phyloP scores from a whole-genome alignment of 768 basidiomycete species.

The Leccinum sublutescens region DNA sequence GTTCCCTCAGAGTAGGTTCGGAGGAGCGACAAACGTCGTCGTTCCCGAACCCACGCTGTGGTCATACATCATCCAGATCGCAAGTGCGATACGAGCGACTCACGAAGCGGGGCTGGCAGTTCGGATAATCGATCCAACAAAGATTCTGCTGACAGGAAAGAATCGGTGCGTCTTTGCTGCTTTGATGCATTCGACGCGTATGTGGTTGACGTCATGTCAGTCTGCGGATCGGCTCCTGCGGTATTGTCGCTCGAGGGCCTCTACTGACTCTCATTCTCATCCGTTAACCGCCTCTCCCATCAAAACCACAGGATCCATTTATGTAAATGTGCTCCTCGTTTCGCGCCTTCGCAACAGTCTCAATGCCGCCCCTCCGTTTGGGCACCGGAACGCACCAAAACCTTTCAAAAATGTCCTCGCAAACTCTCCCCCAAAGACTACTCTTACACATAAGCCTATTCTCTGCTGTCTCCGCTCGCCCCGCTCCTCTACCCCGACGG shows the following conservation, averaged over 20 bases:
- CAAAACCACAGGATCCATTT: no score
- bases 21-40: constrained; percentile 23
- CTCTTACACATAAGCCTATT: no score
- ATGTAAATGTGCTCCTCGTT: no score
- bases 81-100: constrained; percentile 79
- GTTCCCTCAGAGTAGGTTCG: constrained; percentile 36
- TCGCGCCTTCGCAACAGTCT: no score
- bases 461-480: no score
- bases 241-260: constrained; percentile 51
- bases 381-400: no score
- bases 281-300: no score
- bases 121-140: constrained; percentile 79
- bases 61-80: constrained; percentile 91
- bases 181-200: not conserved
- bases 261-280: no score
- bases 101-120: constrained; percentile 82
- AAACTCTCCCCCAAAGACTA: no score
- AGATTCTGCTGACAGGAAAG: constrained; percentile 85
- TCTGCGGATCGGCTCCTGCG: constrained; percentile 83
- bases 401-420: no score
- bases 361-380: no score
- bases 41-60: constrained; percentile 84
- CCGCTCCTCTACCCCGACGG: no score
- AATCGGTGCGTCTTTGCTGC: constrained; percentile 57
- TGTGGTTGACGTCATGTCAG: constrained; percentile 37